Conservation (phyloP, 148 eudicot genomes). For the Chenopodium quinoa region DNA sequence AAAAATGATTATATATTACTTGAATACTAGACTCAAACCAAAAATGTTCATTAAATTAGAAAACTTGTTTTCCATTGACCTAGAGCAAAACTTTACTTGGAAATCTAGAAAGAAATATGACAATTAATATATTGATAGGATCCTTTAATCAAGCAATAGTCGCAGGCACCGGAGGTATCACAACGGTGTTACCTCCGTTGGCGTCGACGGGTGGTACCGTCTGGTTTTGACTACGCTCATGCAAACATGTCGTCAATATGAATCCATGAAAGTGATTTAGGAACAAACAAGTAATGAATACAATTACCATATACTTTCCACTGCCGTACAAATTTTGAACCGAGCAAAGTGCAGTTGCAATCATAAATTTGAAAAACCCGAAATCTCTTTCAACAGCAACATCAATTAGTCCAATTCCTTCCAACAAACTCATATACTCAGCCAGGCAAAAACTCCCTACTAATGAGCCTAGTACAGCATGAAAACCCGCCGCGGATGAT, state of each 20-base stretch:
- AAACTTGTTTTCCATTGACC: no score
- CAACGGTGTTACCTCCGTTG: neutral
- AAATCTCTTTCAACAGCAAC: neutral
- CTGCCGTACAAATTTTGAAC: neutral
- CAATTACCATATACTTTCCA: neutral
- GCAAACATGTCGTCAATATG: neutral
- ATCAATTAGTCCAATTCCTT: neutral
- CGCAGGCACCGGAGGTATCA: neutral
- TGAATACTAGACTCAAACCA: no score
- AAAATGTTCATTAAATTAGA: no score
- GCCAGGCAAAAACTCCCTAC: neutral
- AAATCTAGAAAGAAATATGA: no score
- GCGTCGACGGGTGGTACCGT: neutral
- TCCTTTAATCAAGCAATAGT: neutral
- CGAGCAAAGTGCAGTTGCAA: neutral
- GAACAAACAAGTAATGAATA: neutral
- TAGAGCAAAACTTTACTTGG: no score
- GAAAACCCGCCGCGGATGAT: neutral
- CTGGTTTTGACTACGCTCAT: neutral
- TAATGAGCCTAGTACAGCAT: neutral
- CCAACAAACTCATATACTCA: neutral
- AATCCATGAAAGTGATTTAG: neutral
- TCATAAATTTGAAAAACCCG: neutral
- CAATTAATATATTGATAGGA: no score
- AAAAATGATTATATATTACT: no score